phyloP scores from a whole-genome alignment of 768 basidiomycete species.

The Pholiota microspora region DNA sequence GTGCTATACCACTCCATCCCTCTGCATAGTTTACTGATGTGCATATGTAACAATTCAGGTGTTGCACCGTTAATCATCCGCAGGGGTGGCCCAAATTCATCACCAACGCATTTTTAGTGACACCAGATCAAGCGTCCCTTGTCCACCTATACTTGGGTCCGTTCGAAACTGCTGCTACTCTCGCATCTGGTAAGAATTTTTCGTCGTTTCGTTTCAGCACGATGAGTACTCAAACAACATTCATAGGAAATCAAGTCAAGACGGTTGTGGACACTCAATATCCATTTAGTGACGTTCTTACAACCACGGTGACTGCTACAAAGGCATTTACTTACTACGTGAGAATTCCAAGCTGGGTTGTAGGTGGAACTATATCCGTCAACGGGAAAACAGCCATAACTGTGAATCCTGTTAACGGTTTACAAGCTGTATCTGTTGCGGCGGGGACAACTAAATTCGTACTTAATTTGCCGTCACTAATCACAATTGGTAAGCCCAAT shows the following conservation, averaged over 20 bases:
- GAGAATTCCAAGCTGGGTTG: slow-evolving; percentile 51
- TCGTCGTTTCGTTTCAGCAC: slow-evolving; percentile 16
- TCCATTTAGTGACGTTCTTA: slow-evolving; percentile 48
- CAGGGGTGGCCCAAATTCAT: slow-evolving; percentile 58
- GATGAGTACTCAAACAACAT: background rate
- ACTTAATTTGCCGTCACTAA: slow-evolving; percentile 44
- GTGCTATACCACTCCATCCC: slow-evolving; percentile 9
- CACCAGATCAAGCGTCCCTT: slow-evolving; percentile 42
- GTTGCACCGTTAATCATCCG: slow-evolving; percentile 53
- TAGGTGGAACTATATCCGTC: slow-evolving; percentile 41
- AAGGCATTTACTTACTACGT: slow-evolving; percentile 45
- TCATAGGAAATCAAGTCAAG: slow-evolving; percentile 37
- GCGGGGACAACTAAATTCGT: slow-evolving; percentile 44
- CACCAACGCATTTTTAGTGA: slow-evolving; percentile 47
- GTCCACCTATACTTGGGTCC: slow-evolving; percentile 50
- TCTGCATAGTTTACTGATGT: background rate
- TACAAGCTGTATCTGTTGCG: slow-evolving; percentile 37
- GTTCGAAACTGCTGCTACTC: slow-evolving; percentile 37
- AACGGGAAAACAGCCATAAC: slow-evolving; percentile 35
- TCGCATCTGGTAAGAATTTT: slow-evolving; percentile 32
- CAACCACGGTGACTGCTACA: slow-evolving; percentile 41
- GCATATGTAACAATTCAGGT: slow-evolving; percentile 23
- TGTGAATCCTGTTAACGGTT: slow-evolving; percentile 40
- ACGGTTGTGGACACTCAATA: slow-evolving; percentile 48
- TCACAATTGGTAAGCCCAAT: slow-evolving; percentile 37